phyloP scores from a whole-genome alignment of 2,329 filamentous ascomycete genomes.

The Achaetomium macrosporum region DNA sequence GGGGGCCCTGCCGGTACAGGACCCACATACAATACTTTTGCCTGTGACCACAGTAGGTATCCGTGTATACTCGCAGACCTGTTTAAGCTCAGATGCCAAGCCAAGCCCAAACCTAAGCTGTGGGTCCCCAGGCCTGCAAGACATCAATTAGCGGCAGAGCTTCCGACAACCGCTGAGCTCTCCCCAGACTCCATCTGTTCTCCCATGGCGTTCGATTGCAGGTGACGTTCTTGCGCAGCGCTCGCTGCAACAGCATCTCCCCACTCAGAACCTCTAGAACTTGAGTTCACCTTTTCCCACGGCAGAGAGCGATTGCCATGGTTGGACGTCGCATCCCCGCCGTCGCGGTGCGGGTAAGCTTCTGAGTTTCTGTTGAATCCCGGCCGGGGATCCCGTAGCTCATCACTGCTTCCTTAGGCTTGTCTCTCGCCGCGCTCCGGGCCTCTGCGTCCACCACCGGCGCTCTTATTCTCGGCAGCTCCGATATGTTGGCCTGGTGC shows the following conservation, averaged over 20 bases:
- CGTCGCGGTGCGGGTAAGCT: constrained; percentile 19
- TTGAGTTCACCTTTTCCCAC: neutral
- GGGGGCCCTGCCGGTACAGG: too few species aligned
- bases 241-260: constrained; percentile 14
- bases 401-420: constrained; percentile 15
- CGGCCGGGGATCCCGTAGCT: constrained; percentile 18
- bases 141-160: constrained; percentile 5
- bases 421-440: constrained; percentile 14
- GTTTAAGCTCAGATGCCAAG: too few species aligned
- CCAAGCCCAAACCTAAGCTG: too few species aligned
- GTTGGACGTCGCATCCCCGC: constrained; percentile 20
- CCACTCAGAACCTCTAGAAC: neutral
- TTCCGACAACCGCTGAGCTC: constrained; percentile 3
- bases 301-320: constrained; percentile 15
- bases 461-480: neutral
- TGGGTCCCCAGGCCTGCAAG: constrained; percentile 9
- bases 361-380: neutral
- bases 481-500: neutral
- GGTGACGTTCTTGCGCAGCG: constrained; percentile 19
- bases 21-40: too few species aligned
- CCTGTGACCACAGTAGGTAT: too few species aligned
- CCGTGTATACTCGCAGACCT: too few species aligned
- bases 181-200: neutral
- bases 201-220: constrained; percentile 18
- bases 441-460: constrained; percentile 2